Evolutionary conservation across 371 early-diverging fungal genomes (phyloP), one percentile per base, ranked within the genome.

Genomic region (Dichotomocladium elegans): DNA sequence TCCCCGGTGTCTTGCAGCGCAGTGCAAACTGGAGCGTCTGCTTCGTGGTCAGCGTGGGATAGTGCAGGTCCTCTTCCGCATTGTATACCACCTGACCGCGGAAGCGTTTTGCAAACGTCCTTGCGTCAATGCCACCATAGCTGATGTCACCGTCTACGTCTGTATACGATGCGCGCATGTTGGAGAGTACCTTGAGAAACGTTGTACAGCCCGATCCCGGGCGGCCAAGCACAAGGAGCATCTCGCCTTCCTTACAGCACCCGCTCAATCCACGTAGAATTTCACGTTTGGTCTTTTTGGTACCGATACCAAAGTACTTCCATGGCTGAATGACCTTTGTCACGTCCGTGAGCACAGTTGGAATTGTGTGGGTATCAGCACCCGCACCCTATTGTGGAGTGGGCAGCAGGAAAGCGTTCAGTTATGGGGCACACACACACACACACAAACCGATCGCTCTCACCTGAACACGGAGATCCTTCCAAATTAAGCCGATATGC

Each of bases 171-270:
- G 64, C 61, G 29, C 84, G 79, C 34, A 82, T 73, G 50, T 86
- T 84, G 21, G 87, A 77, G 3, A 88, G 70, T 10, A 86, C 77
- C 7, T 83, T 79, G 27, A 88, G 60, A 15, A 88, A 50, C 11
- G 83, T 82, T 4, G 86, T 83, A 51, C 87, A 85, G 19, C 89
- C 89, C 1, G 89, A 63, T 8, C 86, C 89, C 4, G 89, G 89
- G 4, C 83, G 75, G 3, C 89, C 89, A 6, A 88, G 72, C 1
- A 88, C 82, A 9, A 88, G 58, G 27, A 88, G 58, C 87, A 88
- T 86, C 58, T 88, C 87, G 8, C 87, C 87, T 10, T 81, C 82
- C 15, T 70, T 66, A 24, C 80, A 78, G 40, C 73, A 82, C 7
- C 89, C 89, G 28, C 77, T 74, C 41, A 80, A 53, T n/a, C 75